These are phyloP conservation scores for Mayamaea pseudoterrestris DNA, from an alignment of 108 stramenopile species.

Conservation along the genomic window DNA sequence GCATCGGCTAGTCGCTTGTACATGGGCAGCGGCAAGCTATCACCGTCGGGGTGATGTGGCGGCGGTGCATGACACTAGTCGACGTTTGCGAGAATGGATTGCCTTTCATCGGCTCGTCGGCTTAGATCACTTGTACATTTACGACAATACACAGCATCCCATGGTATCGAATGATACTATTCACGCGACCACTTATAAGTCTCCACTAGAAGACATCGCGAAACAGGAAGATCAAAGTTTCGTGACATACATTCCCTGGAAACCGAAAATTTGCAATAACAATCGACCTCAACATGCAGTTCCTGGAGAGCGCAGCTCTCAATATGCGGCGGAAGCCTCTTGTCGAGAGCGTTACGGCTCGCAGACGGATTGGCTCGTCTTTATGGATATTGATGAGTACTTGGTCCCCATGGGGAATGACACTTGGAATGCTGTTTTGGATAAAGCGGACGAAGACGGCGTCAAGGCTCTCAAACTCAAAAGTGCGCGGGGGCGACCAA, in stretches of 20 bases:
- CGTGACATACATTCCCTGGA: constrained; percentile 61
- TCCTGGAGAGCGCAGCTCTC: constrained; percentile 62
- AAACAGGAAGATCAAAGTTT: neutral
- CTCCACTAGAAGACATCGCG: constrained; percentile 5
- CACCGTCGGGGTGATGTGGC: constrained; percentile 27
- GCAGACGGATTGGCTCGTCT: constrained; percentile 62
- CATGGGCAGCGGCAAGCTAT: constrained; percentile 45
- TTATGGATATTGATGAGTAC: constrained; percentile 73
- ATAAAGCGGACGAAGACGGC: constrained; percentile 23
- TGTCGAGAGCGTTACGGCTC: constrained; percentile 63
- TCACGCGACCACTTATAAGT: constrained; percentile 10
- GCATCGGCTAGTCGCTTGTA: constrained; percentile 41
- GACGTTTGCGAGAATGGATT: constrained; percentile 49
- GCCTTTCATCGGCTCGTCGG: constrained; percentile 44
- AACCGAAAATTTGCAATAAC: constrained; percentile 62
- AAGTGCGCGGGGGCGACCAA: constrained; percentile 47
- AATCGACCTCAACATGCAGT: constrained; percentile 43
- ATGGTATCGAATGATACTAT: constrained; percentile 9
- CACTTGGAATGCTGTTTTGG: constrained; percentile 39
- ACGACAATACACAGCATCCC: constrained; percentile 53
- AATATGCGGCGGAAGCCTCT: constrained; percentile 71
- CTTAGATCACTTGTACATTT: constrained; percentile 75
- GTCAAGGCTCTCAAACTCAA: constrained; percentile 39
- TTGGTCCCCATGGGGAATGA: constrained; percentile 39
- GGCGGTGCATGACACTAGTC: constrained; percentile 12